These are phyloP conservation scores for Pouteria glomerata DNA, from an alignment of 148 eudicot species.

Conservation along the genomic window DNA sequence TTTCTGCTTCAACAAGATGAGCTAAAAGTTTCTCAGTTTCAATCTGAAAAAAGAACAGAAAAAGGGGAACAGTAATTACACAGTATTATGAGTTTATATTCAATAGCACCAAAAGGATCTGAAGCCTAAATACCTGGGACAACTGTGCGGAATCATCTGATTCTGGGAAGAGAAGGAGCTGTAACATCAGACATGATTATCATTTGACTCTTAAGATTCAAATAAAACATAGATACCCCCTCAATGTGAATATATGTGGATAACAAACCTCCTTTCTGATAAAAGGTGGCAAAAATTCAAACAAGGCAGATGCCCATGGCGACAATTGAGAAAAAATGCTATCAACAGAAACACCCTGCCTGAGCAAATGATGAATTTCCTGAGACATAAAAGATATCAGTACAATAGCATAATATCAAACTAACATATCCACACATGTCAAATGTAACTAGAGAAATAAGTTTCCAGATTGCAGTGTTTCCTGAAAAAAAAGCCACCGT, in stretches of 20 bases:
- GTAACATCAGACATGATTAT: constrained; percentile 18
- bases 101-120: constrained; percentile 1
- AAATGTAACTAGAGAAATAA: constrained; percentile 6
- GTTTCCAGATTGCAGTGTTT: background rate
- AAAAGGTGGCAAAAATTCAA: constrained; percentile 87
- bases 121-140: constrained; percentile 63
- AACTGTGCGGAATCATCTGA: constrained; percentile 98
- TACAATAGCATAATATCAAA: constrained; percentile 8
- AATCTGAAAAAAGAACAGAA: constrained; percentile 54
- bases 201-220: background rate
- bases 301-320: constrained; percentile 98
- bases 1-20: constrained; percentile 90
- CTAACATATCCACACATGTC: background rate
- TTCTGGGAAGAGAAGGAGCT: constrained; percentile 96
- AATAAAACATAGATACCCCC: background rate
- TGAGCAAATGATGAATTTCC: constrained; percentile 86
- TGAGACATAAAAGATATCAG: constrained; percentile 24
- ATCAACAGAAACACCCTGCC: constrained; percentile 77
- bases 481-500: background rate
- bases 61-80: background rate
- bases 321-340: constrained; percentile 78
- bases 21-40: constrained; percentile 94
- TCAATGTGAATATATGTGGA: constrained; percentile 5
- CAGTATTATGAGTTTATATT: background rate
- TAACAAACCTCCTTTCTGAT: constrained; percentile 69